Evolutionary conservation across 1,139 yeast species (phyloP), one percentile per base, ranked within the genome.

Genomic region (Eremothecium sinecaudum): DNA sequence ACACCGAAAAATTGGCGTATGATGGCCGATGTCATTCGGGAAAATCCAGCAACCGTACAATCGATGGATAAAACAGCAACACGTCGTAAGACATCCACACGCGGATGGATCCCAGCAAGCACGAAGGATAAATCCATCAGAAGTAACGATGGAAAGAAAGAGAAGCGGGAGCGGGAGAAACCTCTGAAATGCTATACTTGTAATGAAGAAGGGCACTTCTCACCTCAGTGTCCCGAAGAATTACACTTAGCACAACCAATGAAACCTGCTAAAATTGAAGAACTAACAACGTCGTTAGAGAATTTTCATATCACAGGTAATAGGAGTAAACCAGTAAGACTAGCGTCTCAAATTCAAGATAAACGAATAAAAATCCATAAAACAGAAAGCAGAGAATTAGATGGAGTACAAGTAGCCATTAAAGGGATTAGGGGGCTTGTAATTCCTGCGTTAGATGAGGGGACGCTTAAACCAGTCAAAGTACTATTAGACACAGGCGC

Each of bases 181-280:
- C 7, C 25, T 7, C 7, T 23, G 7, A 12, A 6, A 8, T 23
- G 25, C 14, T 23, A 23, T 12, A 12, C 25, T 23, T 23, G 25
- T 23, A 13, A 13, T 8, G 25, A 23, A 23, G 25, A 23, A 23
- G 25, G 25, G 25, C 25, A 23, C 25, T 9, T 23, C 7, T 9
- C 25, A 6, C 25, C 12, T 9, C 7, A 13, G 7, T 23, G 25
- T 12, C 25, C 25, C 7, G 7, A 23, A 8, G 7, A 23, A 12
- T 8, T 8, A 13, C 8, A 12, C 14, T 23, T 23, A 23, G 25
- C 11, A 8, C 25, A 23, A 23, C 25, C 14, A 23, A 23, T 8
- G 9, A 7, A 12, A 6, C 9, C 7, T 9, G 11, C 8, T 23
- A 12, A 12, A 8, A 23, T 23, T 23, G 25, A 23, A 9, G 25